Conservation (phyloP, 2,329 filamentous ascomycete genomes). For the Cytospora piceicola region DNA sequence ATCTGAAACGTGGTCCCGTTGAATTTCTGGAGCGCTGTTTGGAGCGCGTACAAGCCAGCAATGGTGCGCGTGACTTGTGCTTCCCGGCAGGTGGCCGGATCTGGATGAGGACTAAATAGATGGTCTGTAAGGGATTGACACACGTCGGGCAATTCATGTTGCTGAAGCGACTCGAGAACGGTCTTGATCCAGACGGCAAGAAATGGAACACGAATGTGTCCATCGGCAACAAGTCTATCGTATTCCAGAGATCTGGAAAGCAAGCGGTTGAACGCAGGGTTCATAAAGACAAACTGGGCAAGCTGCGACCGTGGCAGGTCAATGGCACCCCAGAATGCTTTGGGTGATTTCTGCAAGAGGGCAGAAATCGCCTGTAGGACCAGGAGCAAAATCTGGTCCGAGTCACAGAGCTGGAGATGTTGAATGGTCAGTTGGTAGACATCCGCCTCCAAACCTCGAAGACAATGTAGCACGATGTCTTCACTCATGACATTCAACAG, state of each 20-base stretch:
- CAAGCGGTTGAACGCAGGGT: slow-evolving; percentile 65
- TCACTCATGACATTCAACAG: slow-evolving; percentile 76
- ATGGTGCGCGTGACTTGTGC: slow-evolving; percentile 66
- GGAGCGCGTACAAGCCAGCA: slow-evolving; percentile 65
- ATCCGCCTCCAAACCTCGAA: slow-evolving; percentile 78
- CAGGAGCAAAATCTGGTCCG: slow-evolving; percentile 64
- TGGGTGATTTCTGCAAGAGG: slow-evolving; percentile 75
- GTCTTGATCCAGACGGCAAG: slow-evolving; percentile 78
- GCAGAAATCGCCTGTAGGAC: slow-evolving; percentile 71
- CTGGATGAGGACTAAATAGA: slow-evolving; percentile 69
- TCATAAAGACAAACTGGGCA: slow-evolving; percentile 81
- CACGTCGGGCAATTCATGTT: slow-evolving; percentile 75
- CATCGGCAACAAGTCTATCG: slow-evolving; percentile 54
- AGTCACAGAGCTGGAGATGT: slow-evolving; percentile 55
- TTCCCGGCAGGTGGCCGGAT: slow-evolving; percentile 56
- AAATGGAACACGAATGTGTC: slow-evolving; percentile 60
- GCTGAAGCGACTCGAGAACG: slow-evolving; percentile 77
- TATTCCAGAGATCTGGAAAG: slow-evolving; percentile 63
- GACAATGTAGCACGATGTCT: slow-evolving; percentile 73
- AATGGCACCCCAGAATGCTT: slow-evolving; percentile 87
- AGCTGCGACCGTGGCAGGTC: slow-evolving; percentile 79
- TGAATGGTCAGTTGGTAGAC: slow-evolving; percentile 66
- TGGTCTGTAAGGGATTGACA: slow-evolving; percentile 79
- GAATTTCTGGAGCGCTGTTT: slow-evolving; percentile 61
- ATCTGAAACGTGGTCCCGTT: slow-evolving; percentile 50